A percentile compares a stretch with the other conserved stretches of the same genome.
Evolutionary conservation across 768 basidiomycete genomes (phyloP).

Genomic region (Imleria badia): DNA sequence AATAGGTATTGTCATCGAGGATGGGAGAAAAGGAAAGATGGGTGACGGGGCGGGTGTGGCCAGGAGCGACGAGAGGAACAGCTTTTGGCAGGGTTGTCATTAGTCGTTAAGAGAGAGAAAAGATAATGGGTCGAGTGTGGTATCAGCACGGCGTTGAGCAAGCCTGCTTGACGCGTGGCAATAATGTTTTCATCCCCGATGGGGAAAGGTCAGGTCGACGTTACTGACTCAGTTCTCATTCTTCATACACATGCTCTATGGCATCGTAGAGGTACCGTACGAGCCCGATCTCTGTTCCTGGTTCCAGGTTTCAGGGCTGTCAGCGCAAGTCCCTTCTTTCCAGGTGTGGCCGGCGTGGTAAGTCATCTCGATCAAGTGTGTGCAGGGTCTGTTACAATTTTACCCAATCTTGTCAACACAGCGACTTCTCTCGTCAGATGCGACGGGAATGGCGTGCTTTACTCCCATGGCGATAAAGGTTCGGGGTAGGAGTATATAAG

Average conservation of each 20-base stretch:
- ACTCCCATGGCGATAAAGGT: constrained; percentile 13
- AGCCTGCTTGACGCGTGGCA: constrained; percentile 20
- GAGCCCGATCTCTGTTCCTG: too few relatives aligned
- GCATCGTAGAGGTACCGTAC: too few relatives aligned
- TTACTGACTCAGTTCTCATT: too few relatives aligned
- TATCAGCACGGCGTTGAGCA: constrained; percentile 40
- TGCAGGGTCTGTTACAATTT: too few relatives aligned
- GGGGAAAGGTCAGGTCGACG: too few relatives aligned
- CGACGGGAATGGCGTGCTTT: constrained; percentile 17
- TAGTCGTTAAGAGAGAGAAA: constrained; percentile 36
- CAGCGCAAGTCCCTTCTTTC: too few relatives aligned
- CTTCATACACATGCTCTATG: too few relatives aligned
- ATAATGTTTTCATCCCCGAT: constrained; percentile 5
- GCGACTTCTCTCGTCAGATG: constrained; percentile 1
- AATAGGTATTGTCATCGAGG: constrained; percentile 80
- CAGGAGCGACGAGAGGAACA: constrained; percentile 80
- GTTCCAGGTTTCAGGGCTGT: not conserved
- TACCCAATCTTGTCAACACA: too few relatives aligned
- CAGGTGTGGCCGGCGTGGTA: too few relatives aligned
- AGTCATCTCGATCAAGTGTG: too few relatives aligned
- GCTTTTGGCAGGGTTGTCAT: constrained; percentile 68
- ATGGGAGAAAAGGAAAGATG: constrained; percentile 91
- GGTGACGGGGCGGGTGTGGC: constrained; percentile 85
- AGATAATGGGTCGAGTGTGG: constrained; percentile 8
- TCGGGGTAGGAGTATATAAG: not conserved